Base-by-base conservation (phyloP, 2,329 filamentous ascomycete species). In the Rutstroemia sp. region DNA sequence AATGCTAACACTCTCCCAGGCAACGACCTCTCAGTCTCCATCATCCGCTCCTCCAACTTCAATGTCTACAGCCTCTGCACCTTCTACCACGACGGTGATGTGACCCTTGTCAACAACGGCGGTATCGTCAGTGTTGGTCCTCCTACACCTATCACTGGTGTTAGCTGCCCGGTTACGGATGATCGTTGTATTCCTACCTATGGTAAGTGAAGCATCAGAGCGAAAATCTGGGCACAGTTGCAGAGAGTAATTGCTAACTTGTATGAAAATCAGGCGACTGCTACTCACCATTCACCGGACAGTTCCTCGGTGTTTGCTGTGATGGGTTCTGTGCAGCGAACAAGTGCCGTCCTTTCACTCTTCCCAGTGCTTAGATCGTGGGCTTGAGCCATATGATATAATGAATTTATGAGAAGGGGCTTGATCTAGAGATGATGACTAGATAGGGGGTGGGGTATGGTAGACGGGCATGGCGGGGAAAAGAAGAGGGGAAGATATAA, bases 21-120 rank as follows among this genome's bases (percentile, higher is more conserved):
- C 2, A 55, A 55, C 14, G 16, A 25, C 46, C 53, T 55, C 46
- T 50, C 53, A 3, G 18, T 55, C 38, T 55, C 53, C 7, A 46
- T 50, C 8, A 50, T 55, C 25, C 53, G 53, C 47, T 55, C 53
- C 38, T 44, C 53, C 46, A 55, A 55, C 46, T 55, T 51, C 46
- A 38, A 55, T 23, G 27, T 55, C 25, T 55, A 5, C 14, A 7
- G 21, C 18, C 44, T 49, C 34, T 55, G 53, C 19, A 51, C 38
- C 3, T 51, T 55, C 37, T 42, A 18, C 16, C 27, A 34, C 16
- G 37, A 44, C 2, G 39, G 16, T 5, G 16, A 37, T 0, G 53
- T 25, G 10, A 5, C 46, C 0, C 14, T 50, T 9, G 46, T 55
- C 3, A 55, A 51, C 2, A 55, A 55, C 12, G 53, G 53, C 5